phyloP scores from a whole-genome alignment of 495 filamentous ascomycete genomes.

The Trichoderma asperelloides region DNA sequence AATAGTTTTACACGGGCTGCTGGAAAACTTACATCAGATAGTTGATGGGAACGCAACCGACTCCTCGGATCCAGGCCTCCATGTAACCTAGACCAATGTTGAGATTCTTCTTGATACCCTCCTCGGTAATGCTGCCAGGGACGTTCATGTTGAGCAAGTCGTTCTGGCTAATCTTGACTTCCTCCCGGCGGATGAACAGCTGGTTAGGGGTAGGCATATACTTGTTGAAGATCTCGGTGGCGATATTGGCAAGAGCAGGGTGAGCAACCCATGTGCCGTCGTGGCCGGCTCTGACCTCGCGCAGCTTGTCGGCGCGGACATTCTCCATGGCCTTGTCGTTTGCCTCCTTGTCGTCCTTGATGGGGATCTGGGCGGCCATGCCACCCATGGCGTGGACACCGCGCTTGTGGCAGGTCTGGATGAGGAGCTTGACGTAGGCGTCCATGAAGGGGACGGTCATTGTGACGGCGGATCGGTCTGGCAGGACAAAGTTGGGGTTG shows the following conservation, averaged over 20 bases:
- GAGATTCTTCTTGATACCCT: slow-evolving; percentile 94
- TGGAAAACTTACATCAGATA: slow-evolving; percentile 69
- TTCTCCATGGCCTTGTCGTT: slow-evolving; percentile 93
- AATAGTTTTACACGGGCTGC: not conserved
- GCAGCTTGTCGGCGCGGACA: slow-evolving; percentile 90
- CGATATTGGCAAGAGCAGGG: slow-evolving; percentile 83
- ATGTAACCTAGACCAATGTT: slow-evolving; percentile 96
- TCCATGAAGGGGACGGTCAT: slow-evolving; percentile 99
- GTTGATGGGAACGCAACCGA: slow-evolving; percentile 97
- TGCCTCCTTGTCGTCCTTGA: slow-evolving; percentile 83
- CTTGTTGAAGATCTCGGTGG: slow-evolving; percentile 92
- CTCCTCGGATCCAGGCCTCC: slow-evolving; percentile 93
- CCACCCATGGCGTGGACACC: slow-evolving; percentile 98
- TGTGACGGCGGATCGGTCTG: slow-evolving; percentile 82
- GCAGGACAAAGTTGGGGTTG: slow-evolving; percentile 85
- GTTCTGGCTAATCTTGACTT: slow-evolving; percentile 75
- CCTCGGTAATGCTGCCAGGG: slow-evolving; percentile 87
- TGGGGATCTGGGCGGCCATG: slow-evolving; percentile 98
- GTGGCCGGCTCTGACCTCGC: slow-evolving; percentile 90
- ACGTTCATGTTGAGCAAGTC: slow-evolving; percentile 99
- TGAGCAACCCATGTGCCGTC: slow-evolving; percentile 97
- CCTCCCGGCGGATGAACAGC: slow-evolving; percentile 81
- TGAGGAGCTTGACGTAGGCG: slow-evolving; percentile 85
- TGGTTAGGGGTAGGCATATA: slow-evolving; percentile 99
- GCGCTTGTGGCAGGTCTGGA: slow-evolving; percentile 93